Evolutionary conservation across 2,329 filamentous ascomycete species (phyloP).

Genomic region (Aspergillus fischeri): DNA sequence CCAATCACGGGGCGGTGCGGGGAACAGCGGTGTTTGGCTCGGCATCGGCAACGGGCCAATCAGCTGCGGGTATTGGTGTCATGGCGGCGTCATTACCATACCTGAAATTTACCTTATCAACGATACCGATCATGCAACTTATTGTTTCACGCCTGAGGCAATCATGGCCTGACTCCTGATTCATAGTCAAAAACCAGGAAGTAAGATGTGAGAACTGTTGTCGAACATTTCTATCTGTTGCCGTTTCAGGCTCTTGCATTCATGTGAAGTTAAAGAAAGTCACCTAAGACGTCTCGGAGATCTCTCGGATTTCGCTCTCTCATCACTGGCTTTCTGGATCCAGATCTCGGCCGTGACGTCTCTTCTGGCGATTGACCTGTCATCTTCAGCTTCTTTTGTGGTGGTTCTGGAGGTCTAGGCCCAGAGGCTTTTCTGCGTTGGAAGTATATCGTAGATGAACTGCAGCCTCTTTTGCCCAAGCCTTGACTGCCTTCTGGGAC

Average conservation of each 20-base stretch:
- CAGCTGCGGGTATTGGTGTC: constrained; percentile 7
- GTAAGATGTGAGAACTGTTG: neutral
- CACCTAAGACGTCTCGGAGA: constrained; percentile 26
- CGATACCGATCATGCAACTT: neutral
- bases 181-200: neutral
- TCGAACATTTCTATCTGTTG: neutral
- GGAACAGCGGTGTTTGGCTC: constrained; percentile 17
- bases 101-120: neutral
- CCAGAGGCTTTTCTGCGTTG: constrained; percentile 1
- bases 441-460: constrained; percentile 7
- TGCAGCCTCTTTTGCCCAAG: neutral
- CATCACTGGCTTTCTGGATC: constrained; percentile 19
- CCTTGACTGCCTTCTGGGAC: constrained; percentile 8
- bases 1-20: constrained; percentile 15
- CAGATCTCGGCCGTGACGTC: neutral
- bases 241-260: neutral
- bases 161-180: neutral
- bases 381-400: constrained; percentile 2
- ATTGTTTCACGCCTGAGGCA: neutral
- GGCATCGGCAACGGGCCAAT: constrained; percentile 14
- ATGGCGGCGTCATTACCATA: constrained; percentile 10
- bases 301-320: constrained; percentile 23
- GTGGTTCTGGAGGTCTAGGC: neutral
- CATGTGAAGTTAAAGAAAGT: constrained; percentile 16
- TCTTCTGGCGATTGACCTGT: constrained; percentile 7